A percentile compares a stretch with the other conserved stretches of the same genome.
Conservation (phyloP, 129 eudicot species). For the Erigeron canadensis region DNA sequence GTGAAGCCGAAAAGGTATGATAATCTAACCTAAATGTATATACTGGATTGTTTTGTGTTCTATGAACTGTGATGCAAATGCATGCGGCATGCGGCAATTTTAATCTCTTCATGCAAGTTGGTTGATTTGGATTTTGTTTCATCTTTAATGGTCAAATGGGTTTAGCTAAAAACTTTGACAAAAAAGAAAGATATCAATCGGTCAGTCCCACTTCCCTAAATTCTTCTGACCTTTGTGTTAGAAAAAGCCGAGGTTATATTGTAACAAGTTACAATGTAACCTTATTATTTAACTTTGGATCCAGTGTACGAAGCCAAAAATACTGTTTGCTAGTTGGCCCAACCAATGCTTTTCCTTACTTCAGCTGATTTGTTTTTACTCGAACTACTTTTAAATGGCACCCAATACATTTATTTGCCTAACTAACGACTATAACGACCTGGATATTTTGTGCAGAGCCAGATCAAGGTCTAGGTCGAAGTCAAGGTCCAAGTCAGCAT, state of each 20-base stretch:
- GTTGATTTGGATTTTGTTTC: background rate
- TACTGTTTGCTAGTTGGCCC: background rate
- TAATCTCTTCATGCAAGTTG: background rate
- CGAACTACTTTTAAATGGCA: background rate
- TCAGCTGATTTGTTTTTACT: no score
- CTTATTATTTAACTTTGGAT: background rate
- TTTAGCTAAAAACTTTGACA: background rate
- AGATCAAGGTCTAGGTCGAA: conserved; percentile 40
- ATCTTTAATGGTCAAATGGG: background rate
- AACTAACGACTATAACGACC: background rate
- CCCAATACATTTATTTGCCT: background rate
- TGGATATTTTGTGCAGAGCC: conserved; percentile 29
- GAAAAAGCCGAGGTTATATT: background rate
- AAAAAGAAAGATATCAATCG: no score
- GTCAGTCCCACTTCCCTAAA: background rate
- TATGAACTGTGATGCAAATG: background rate
- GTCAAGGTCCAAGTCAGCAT: conserved; percentile 47
- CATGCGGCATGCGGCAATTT: no score
- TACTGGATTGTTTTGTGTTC: background rate
- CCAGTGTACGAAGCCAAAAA: background rate
- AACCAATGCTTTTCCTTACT: background rate
- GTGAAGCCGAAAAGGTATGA: conserved; percentile 67
- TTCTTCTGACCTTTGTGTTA: background rate
- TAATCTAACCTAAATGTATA: background rate
- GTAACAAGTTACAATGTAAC: background rate